phyloP scores from a whole-genome alignment of 495 filamentous ascomycete species.

The Penicillium bialowiezense region DNA sequence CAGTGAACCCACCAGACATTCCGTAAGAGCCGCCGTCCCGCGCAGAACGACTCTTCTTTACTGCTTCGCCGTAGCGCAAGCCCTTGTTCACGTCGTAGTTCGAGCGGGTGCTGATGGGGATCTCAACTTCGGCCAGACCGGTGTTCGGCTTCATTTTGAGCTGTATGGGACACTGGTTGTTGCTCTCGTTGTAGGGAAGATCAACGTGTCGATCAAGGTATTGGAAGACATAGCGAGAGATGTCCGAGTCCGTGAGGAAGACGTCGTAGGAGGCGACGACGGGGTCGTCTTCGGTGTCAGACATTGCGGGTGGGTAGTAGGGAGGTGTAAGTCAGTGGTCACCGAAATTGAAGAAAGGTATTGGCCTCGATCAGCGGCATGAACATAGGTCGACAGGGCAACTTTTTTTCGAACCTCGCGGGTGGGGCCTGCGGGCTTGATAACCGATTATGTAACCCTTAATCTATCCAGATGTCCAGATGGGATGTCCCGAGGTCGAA shows the following conservation, averaged over 20 bases:
- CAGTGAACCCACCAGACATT: conserved; percentile 58
- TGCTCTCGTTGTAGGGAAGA: conserved; percentile 54
- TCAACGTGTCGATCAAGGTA: conserved; percentile 54
- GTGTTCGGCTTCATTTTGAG: conserved; percentile 65
- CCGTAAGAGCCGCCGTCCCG: conserved; percentile 58
- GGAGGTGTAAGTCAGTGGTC: too few species aligned
- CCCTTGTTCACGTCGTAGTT: conserved; percentile 68
- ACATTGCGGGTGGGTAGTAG: too few species aligned
- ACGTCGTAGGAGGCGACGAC: conserved; percentile 60
- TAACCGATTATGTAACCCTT: not conserved
- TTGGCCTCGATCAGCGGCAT: too few species aligned
- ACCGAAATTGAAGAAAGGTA: not conserved
- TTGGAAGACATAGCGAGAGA: conserved; percentile 63
- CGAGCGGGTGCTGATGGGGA: conserved; percentile 58
- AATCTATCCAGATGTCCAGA: too few species aligned
- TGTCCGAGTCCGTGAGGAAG: conserved; percentile 54
- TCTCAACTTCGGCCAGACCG: conserved; percentile 72
- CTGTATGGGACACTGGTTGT: conserved; percentile 52
- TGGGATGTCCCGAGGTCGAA: too few species aligned
- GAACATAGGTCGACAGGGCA: not conserved
- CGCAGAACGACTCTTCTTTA: conserved; percentile 53
- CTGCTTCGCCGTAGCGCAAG: conserved; percentile 61
- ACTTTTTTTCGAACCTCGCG: conserved; percentile 8
- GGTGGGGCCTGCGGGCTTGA: conserved; percentile 1
- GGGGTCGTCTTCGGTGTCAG: conserved; percentile 43